Percentiles rank a stretch among this genome's conserved stretches.
These are phyloP conservation scores for Closterium sp. DNA, from an alignment of 139 green algal species.

Conservation along the genomic window DNA sequence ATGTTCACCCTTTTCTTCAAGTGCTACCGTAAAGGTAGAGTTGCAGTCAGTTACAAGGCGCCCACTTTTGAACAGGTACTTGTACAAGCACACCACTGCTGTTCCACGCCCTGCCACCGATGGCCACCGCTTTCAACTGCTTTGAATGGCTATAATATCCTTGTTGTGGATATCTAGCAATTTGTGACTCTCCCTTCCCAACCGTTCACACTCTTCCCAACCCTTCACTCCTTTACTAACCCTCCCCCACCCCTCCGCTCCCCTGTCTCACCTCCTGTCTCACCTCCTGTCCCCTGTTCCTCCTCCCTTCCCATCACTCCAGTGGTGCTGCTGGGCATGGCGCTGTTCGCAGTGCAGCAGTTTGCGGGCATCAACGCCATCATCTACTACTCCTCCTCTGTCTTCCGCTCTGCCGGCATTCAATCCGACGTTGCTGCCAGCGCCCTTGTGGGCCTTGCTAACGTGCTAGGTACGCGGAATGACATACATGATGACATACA, in stretches of 20 bases:
- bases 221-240: slow-evolving; percentile 82
- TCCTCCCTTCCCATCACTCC: neutral
- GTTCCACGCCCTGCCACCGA: no score
- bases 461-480: slow-evolving; percentile 69
- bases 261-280: no score
- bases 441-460: slow-evolving; percentile 82
- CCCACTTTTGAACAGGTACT: no score
- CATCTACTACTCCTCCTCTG: slow-evolving; percentile 89
- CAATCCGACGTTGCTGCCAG: slow-evolving; percentile 76
- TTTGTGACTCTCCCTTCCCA: no score
- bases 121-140: no score
- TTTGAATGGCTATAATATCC: no score
- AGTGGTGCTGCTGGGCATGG: slow-evolving; percentile 34
- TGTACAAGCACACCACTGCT: no score
- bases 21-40: no score
- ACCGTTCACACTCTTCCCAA: no score
- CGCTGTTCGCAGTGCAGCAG: slow-evolving; percentile 91
- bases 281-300: neutral
- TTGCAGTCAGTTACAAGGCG: no score
- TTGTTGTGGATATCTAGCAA: no score
- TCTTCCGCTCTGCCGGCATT: slow-evolving; percentile 89
- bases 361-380: slow-evolving; percentile 95
- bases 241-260: slow-evolving; percentile 56
- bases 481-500: slow-evolving; percentile 53
- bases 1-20: no score